Evolutionary conservation across 768 basidiomycete species (phyloP), one percentile per base, ranked within the genome.

Genomic region (Trametes cubensis): DNA sequence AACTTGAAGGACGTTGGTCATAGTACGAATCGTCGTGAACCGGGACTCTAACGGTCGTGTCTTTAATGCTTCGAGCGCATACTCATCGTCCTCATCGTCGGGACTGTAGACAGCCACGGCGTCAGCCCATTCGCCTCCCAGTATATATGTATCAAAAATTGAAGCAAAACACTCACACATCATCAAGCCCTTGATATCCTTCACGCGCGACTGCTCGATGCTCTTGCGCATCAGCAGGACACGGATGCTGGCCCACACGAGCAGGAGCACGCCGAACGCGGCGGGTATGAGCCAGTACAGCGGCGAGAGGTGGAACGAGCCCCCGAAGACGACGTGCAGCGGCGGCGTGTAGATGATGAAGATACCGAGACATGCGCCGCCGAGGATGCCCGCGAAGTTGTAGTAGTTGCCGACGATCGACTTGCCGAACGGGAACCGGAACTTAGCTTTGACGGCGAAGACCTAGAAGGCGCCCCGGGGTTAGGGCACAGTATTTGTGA

Each of bases 321-420:
- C 87, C 2, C 85, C 85, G 68, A 89, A 89, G 14, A 88, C 87
- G 65, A 85, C 82, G 64, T 85, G 86, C 44, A 89, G 73, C 41
- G 87, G 87, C 18, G 87, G 87, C 0, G 84, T 85, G 71, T 89
- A 89, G 65, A 88, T 77, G 68, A 88, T 81, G 70, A 87, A 86
- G 75, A 88, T 84, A 48, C 85, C 85, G 15, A 89, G 76, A 55
- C 80, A 81, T 15, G 84, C 86, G 15, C 86, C 86, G 0, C 76
- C 82, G 23, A 86, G 39, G 61, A 89, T 87, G 18, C 86, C 86
- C 30, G 76, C 74, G 62, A 89, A 87, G 73, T 88, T 89, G 75
- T 80, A 86, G 63, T 78, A 78, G 76, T 89, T 89, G 48, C 79
- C 76, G 52, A 88, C 70, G 42, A 80, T 76, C 30, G 77, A 78